These are phyloP conservation scores for Phytophthora pluvialis DNA, from an alignment of 352 stramenopile species.

Conservation along the genomic window DNA sequence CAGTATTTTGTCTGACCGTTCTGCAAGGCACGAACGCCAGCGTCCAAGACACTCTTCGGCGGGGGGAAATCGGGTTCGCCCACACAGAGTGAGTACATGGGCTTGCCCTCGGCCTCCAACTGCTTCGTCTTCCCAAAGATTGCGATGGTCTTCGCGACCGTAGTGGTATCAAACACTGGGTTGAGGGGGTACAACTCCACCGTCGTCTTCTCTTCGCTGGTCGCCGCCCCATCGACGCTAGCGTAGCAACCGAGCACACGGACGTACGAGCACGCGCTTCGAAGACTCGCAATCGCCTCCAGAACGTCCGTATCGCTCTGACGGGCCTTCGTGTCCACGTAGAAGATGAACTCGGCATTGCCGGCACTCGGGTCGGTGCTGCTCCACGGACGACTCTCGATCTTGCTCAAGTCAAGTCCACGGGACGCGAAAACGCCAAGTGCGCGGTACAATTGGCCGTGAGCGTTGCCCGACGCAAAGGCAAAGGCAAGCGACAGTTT, in stretches of 20 bases:
- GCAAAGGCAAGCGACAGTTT: constrained; percentile 82
- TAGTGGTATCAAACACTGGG: constrained; percentile 84
- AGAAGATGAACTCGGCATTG: constrained; percentile 77
- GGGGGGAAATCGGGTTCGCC: constrained; percentile 96
- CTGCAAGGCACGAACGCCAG: constrained; percentile 67
- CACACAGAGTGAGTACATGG: constrained; percentile 93
- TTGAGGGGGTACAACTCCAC: constrained; percentile 67
- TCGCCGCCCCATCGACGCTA: constrained; percentile 34
- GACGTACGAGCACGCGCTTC: constrained; percentile 80
- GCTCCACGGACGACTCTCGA: constrained; percentile 72
- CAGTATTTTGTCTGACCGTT: constrained; percentile 94
- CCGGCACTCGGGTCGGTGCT: constrained; percentile 15
- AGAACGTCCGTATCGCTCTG: constrained; percentile 62
- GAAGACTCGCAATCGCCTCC: constrained; percentile 80
- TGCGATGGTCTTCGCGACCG: constrained; percentile 91
- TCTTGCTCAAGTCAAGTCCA: constrained; percentile 71
- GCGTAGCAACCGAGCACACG: constrained; percentile 88
- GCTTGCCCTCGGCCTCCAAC: constrained; percentile 93
- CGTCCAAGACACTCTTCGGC: constrained; percentile 87
- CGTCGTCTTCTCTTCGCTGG: constrained; percentile 41
- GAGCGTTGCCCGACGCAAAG: constrained; percentile 68
- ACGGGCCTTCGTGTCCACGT: constrained; percentile 67
- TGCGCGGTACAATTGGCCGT: constrained; percentile 66
- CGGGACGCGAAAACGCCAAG: constrained; percentile 66
- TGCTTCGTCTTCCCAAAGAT: constrained; percentile 95